phyloP scores from a whole-genome alignment of 495 filamentous ascomycete genomes.

The Aspergillus coremiiformis region DNA sequence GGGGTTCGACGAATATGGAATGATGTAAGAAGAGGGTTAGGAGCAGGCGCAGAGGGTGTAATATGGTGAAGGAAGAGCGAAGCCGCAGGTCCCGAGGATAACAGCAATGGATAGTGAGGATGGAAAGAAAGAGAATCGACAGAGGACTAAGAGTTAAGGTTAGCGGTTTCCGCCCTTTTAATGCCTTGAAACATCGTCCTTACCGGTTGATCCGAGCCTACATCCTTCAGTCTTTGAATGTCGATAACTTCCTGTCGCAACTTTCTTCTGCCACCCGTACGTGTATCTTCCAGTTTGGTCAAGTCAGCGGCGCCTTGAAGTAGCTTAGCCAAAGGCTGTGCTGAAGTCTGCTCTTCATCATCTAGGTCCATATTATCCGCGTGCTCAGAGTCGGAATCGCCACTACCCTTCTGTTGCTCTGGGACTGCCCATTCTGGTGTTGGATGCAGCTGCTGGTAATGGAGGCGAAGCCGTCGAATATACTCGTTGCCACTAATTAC shows the following conservation, averaged over 20 bases:
- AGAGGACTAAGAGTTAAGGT: constrained; percentile 51
- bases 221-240: constrained; percentile 66
- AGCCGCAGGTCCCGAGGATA: constrained; percentile 78
- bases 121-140: constrained; percentile 85
- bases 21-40: constrained; percentile 83
- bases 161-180: constrained; percentile 3
- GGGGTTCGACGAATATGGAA: constrained; percentile 78
- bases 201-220: constrained; percentile 52
- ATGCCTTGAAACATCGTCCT: constrained; percentile 13
- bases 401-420: constrained; percentile 42
- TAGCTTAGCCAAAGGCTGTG: constrained; percentile 70
- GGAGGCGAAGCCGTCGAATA: constrained; percentile 64
- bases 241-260: constrained; percentile 81
- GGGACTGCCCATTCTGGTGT: constrained; percentile 68
- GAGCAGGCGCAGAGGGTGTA: constrained; percentile 61
- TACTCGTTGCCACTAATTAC: constrained; percentile 82
- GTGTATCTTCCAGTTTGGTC: constrained; percentile 38
- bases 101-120: constrained; percentile 74
- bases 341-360: constrained; percentile 55
- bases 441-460: constrained; percentile 75
- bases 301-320: constrained; percentile 60
- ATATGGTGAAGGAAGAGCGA: constrained; percentile 86
- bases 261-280: constrained; percentile 44
- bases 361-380: constrained; percentile 45
- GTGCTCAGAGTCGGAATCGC: constrained; percentile 36